These are phyloP conservation scores for Casaregolazyma lundiana DNA, from an alignment of 1,139 yeast species.

Conservation along the genomic window DNA sequence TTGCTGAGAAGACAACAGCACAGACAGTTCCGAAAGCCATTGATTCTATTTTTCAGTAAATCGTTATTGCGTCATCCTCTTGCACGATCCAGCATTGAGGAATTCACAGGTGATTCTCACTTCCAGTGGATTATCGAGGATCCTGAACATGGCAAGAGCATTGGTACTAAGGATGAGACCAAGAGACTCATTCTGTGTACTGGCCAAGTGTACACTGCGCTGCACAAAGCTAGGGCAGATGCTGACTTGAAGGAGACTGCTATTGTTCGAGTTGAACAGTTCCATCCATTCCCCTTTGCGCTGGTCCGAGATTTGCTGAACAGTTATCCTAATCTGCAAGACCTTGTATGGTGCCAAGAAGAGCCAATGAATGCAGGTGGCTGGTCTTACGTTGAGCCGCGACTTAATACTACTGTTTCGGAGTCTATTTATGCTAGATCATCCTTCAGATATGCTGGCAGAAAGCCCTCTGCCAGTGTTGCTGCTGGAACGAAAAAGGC, in stretches of 20 bases:
- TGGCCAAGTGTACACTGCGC: slow-evolving; percentile 94
- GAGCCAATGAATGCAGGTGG: slow-evolving; percentile 98
- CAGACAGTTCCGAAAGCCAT: slow-evolving; percentile 98
- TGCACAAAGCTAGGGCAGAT: slow-evolving; percentile 81
- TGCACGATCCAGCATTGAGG: slow-evolving; percentile 79
- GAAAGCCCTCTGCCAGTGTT: slow-evolving; percentile 96
- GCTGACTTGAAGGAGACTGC: slow-evolving; percentile 80
- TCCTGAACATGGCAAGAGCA: slow-evolving; percentile 69
- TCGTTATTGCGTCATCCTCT: slow-evolving; percentile 95
- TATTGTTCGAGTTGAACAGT: slow-evolving; percentile 82
- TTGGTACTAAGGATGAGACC: slow-evolving; percentile 75
- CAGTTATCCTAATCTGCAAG: slow-evolving; percentile 76
- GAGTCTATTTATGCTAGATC: slow-evolving; percentile 65
- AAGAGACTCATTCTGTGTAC: slow-evolving; percentile 79
- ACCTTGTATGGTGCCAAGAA: slow-evolving; percentile 96
- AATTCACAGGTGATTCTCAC: slow-evolving; percentile 86
- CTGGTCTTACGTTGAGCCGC: slow-evolving; percentile 75
- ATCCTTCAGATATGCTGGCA: slow-evolving; percentile 82
- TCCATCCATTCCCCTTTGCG: slow-evolving; percentile 98
- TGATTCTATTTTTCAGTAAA: slow-evolving; percentile 85
- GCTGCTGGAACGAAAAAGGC: slow-evolving; percentile 95
- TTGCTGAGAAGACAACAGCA: slow-evolving; percentile 98
- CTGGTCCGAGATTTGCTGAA: slow-evolving; percentile 82
- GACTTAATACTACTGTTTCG: slow-evolving; percentile 67
- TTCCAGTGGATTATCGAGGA: slow-evolving; percentile 97